Evolutionary conservation across 495 filamentous ascomycete species (phyloP).

Genomic region (Glonium stellatum): DNA sequence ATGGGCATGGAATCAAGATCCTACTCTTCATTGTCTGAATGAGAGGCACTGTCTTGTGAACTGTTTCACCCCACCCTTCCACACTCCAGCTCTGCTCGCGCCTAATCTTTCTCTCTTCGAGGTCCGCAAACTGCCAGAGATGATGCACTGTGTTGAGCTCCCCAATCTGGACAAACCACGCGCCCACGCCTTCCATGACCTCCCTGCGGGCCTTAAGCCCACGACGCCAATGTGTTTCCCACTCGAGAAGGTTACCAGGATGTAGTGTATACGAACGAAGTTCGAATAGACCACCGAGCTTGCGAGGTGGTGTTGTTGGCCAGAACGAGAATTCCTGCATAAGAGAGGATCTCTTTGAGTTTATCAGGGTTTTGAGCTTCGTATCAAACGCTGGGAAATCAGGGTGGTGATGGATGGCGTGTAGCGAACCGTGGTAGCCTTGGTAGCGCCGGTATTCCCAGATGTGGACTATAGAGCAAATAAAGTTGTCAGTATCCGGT

Average conservation of each 20-base stretch:
- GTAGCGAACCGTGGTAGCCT: slow-evolving; percentile 86
- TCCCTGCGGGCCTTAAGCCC: slow-evolving; percentile 83
- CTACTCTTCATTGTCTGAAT: slow-evolving; percentile 94
- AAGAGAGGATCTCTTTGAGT: slow-evolving; percentile 74
- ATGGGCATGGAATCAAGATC: slow-evolving; percentile 89
- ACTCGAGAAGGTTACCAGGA: slow-evolving; percentile 91
- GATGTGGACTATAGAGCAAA: slow-evolving; percentile 67
- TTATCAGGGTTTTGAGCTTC: slow-evolving; percentile 74
- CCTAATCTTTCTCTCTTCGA: slow-evolving; percentile 86
- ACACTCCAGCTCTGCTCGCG: slow-evolving; percentile 93
- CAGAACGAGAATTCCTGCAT: slow-evolving; percentile 99
- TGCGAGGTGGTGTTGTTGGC: slow-evolving; percentile 86
- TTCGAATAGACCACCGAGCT: slow-evolving; percentile 90
- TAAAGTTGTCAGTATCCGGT: background rate
- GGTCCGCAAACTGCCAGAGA: slow-evolving; percentile 94
- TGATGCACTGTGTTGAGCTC: slow-evolving; percentile 97
- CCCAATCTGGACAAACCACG: slow-evolving; percentile 98
- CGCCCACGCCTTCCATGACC: slow-evolving; percentile 97
- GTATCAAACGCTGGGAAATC: slow-evolving; percentile 75
- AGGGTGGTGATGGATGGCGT: slow-evolving; percentile 71
- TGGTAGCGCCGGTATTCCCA: slow-evolving; percentile 99
- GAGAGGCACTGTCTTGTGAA: slow-evolving; percentile 95
- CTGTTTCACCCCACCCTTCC: slow-evolving; percentile 94
- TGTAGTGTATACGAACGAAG: slow-evolving; percentile 94
- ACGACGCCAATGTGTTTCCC: slow-evolving; percentile 97